Percentiles rank a stretch among this genome's conserved stretches.
Evolutionary conservation across 2,329 filamentous ascomycete species (phyloP).

Genomic region (Penicillium sp.): DNA sequence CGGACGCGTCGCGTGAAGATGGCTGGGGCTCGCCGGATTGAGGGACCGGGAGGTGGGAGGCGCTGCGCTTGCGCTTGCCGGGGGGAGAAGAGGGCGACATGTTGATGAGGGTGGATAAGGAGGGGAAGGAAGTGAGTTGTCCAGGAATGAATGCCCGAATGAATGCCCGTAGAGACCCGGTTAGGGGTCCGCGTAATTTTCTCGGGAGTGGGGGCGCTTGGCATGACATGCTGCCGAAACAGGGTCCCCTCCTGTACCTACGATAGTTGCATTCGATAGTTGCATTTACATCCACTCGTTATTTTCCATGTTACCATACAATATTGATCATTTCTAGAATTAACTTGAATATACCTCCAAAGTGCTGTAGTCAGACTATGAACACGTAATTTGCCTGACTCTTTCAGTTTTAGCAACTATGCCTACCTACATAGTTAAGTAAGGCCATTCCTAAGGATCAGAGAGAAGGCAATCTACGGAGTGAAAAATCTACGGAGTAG

Average conservation of each 20-base stretch:
- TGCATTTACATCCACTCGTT: background rate
- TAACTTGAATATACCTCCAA: too few relatives aligned
- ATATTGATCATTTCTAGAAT: too few relatives aligned
- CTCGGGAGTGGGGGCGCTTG: constrained; percentile 5
- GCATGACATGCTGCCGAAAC: background rate
- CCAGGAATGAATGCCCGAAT: background rate
- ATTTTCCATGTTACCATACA: background rate
- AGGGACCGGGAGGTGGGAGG: constrained; percentile 44
- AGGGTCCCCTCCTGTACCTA: background rate
- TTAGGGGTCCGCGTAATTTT: constrained; percentile 17
- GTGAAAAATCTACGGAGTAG: too few relatives aligned
- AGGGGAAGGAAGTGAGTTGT: background rate
- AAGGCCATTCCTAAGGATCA: too few relatives aligned
- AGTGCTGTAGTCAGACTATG: too few relatives aligned
- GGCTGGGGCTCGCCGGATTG: constrained; percentile 56
- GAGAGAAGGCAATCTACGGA: too few relatives aligned
- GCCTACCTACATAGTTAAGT: too few relatives aligned
- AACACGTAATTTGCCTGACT: too few relatives aligned
- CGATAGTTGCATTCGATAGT: too few relatives aligned
- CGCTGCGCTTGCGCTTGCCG: constrained; percentile 75
- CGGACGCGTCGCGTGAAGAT: constrained; percentile 77
- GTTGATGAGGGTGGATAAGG: constrained; percentile 17
- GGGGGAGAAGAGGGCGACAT: constrained; percentile 58
- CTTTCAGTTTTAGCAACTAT: too few relatives aligned
- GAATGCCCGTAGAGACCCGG: background rate